A percentile compares a stretch with the other conserved stretches of the same genome.
phyloP scores from a whole-genome alignment of 352 stramenopile species.

The Globisporangium middletonii region DNA sequence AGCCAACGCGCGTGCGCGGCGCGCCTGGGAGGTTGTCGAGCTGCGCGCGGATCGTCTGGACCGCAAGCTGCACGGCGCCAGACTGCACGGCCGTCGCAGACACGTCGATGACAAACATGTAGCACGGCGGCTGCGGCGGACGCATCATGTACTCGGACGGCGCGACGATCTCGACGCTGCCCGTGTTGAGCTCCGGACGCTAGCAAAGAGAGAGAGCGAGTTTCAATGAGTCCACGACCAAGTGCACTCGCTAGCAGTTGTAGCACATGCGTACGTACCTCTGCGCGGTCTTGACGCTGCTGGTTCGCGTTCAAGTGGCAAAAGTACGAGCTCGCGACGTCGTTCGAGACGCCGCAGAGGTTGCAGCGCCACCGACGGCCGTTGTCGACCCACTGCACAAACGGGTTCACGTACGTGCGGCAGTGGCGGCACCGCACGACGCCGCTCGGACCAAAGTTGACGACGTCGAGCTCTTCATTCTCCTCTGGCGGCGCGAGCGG shows the following conservation, averaged over 20 bases:
- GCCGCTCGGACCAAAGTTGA: constrained; percentile 83
- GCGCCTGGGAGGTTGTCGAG: constrained; percentile 72
- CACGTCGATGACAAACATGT: constrained; percentile 89
- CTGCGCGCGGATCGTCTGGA: constrained; percentile 77
- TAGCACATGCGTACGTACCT: constrained; percentile 53
- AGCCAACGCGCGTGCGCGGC: constrained; percentile 72
- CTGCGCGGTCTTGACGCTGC: constrained; percentile 89
- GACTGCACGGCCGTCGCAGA: constrained; percentile 69
- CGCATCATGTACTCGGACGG: constrained; percentile 89
- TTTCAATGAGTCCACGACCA: too few species aligned
- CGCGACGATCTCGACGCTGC: constrained; percentile 84
- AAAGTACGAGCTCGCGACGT: constrained; percentile 96
- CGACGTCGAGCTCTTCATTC: constrained; percentile 67
- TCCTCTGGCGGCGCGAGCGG: constrained; percentile 66
- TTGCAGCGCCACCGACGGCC: constrained; percentile 86
- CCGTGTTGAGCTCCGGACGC: constrained; percentile 67
- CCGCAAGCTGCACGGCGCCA: constrained; percentile 58
- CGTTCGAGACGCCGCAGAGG: constrained; percentile 83
- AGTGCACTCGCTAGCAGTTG: constrained; percentile 27
- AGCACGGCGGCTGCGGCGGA: constrained; percentile 81
- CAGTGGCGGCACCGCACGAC: constrained; percentile 87
- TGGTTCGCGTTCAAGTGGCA: constrained; percentile 95
- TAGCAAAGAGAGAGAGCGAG: constrained; percentile 16
- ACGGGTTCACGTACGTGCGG: constrained; percentile 88
- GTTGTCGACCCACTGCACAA: constrained; percentile 88